These are phyloP conservation scores for Komagataella mondaviorum DNA, from an alignment of 805 yeast genomes.

Conservation along the genomic window DNA sequence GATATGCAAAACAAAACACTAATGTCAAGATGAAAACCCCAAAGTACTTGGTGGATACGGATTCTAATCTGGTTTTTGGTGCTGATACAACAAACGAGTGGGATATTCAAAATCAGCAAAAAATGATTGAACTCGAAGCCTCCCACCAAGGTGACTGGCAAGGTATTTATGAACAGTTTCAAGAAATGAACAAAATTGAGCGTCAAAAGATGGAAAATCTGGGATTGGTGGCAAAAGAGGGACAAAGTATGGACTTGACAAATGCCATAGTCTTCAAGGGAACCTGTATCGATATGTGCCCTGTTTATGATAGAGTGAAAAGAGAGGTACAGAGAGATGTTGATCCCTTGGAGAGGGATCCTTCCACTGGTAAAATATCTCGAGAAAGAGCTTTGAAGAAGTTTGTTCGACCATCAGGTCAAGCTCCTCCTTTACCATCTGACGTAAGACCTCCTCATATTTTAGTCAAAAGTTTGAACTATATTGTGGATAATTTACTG, in stretches of 20 bases:
- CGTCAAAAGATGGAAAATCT: constrained; percentile 64
- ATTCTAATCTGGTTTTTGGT: constrained; percentile 19
- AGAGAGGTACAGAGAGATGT: constrained; percentile 83
- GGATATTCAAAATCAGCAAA: constrained; percentile 65
- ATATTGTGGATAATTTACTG: constrained; percentile 51
- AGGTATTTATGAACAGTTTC: constrained; percentile 63
- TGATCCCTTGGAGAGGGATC: constrained; percentile 61
- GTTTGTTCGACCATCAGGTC: constrained; percentile 95
- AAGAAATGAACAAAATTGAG: constrained; percentile 60
- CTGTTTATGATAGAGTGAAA: constrained; percentile 80
- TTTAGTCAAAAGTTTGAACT: constrained; percentile 51
- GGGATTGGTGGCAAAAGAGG: constrained; percentile 82
- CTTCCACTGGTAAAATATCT: constrained; percentile 43
- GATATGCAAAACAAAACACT: constrained; percentile 12
- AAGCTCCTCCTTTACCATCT: constrained; percentile 94
- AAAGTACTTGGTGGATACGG: constrained; percentile 17
- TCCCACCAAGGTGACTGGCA: constrained; percentile 39
- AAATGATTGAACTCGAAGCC: constrained; percentile 39
- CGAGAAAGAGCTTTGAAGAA: constrained; percentile 66
- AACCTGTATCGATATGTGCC: constrained; percentile 90
- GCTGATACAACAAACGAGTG: constrained; percentile 32
- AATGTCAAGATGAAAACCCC: constrained; percentile 10
- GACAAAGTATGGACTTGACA: constrained; percentile 64
- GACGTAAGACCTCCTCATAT: constrained; percentile 92
- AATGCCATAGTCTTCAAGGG: constrained; percentile 87